A percentile compares a stretch with the other conserved stretches of the same genome.
phyloP scores from a whole-genome alignment of 2,329 filamentous ascomycete species.

The Beauveria australis region DNA sequence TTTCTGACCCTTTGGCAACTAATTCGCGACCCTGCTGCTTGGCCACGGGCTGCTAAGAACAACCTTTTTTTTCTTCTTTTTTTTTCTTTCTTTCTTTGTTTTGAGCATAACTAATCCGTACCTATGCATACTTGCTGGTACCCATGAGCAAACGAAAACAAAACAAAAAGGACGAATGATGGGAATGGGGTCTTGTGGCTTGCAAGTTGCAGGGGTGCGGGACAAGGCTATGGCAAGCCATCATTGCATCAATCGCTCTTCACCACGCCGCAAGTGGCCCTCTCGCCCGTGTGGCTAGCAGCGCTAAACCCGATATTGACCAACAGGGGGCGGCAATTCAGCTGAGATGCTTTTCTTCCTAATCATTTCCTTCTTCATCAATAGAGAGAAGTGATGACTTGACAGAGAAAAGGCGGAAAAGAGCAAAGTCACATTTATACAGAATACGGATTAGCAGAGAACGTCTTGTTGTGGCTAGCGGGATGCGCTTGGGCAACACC shows the following conservation, averaged over 20 bases:
- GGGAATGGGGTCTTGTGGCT: neutral
- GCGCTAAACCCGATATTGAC: constrained; percentile 6
- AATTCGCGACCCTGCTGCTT: too few species aligned
- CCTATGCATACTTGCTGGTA: too few species aligned
- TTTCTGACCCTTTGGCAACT: too few species aligned
- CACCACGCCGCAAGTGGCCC: neutral
- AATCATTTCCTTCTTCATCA: neutral
- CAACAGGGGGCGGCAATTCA: neutral
- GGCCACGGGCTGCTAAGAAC: too few species aligned
- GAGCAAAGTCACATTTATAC: neutral
- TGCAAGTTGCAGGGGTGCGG: neutral
- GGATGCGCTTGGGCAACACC: neutral
- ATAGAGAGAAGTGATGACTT: too few species aligned
- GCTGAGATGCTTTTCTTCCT: neutral
- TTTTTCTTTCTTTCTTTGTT: too few species aligned
- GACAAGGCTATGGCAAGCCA: constrained; percentile 3
- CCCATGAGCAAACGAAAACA: too few species aligned
- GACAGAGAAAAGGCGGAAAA: neutral
- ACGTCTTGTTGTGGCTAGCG: too few species aligned
- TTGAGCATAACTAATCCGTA: too few species aligned
- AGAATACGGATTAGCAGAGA: too few species aligned
- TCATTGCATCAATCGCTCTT: neutral
- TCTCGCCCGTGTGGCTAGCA: neutral
- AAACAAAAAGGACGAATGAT: too few species aligned
- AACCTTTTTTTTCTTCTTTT: too few species aligned